Percentiles rank a stretch among this genome's conserved stretches.
phyloP scores from a whole-genome alignment of 768 basidiomycete species.

The Coprinopsis cinerea region DNA sequence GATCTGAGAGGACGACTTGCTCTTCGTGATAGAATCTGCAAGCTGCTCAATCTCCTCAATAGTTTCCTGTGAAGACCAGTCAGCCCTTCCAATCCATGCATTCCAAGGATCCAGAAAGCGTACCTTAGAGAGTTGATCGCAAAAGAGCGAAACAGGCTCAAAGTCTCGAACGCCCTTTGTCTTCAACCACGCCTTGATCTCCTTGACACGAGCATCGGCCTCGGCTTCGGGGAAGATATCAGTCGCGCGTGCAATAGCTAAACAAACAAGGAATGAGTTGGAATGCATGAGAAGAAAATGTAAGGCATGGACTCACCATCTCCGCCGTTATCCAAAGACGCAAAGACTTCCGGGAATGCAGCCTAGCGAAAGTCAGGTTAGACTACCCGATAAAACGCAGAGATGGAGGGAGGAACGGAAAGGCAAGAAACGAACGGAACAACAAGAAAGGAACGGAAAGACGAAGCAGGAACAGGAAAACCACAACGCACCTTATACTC shows the following conservation, averaged over 20 bases:
- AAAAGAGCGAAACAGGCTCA: conserved; percentile 87
- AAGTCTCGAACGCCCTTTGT: conserved; percentile 82
- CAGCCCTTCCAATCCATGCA: background rate
- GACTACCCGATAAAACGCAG: no score
- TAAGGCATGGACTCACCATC: conserved; percentile 74
- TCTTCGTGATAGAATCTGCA: conserved; percentile 60
- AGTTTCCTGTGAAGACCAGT: conserved; percentile 46
- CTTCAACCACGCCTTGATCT: conserved; percentile 83
- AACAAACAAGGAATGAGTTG: conserved; percentile 4
- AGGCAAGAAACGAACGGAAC: no score
- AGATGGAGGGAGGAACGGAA: no score
- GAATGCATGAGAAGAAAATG: background rate
- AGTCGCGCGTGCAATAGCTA: conserved; percentile 70
- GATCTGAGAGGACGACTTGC: conserved; percentile 56
- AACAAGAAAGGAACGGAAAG: no score
- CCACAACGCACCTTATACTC: conserved; percentile 66
- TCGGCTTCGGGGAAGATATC: conserved; percentile 50
- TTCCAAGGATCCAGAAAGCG: conserved; percentile 1
- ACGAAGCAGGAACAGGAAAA: background rate
- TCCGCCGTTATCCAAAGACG: conserved; percentile 59
- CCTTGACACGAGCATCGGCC: conserved; percentile 65
- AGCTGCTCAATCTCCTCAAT: conserved; percentile 74
- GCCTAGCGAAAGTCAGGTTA: no score
- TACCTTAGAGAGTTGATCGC: conserved; percentile 89
- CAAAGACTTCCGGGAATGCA: conserved; percentile 82